These are phyloP conservation scores for Gossypium lobatum DNA, from an alignment of 441 rosid species.

Conservation along the genomic window DNA sequence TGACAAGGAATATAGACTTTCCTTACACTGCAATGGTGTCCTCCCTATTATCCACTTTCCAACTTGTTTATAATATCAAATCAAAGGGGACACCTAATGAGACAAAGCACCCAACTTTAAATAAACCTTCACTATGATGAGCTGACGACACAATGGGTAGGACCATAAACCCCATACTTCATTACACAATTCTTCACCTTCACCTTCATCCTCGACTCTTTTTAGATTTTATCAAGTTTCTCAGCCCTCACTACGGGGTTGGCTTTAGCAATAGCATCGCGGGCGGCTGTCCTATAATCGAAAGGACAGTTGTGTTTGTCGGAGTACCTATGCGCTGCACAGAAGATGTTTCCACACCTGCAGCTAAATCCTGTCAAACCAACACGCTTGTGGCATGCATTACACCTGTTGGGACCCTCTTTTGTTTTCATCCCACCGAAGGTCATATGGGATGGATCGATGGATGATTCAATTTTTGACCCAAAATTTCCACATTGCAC, in stretches of 20 bases:
- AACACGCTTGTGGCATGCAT: constrained; percentile 50
- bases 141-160: background rate
- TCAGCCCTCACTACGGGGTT: constrained; percentile 64
- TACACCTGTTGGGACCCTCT: constrained; percentile 56
- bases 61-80: background rate
- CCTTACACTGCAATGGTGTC: constrained; percentile 20
- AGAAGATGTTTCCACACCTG: constrained; percentile 61
- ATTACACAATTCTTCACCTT: constrained; percentile 7
- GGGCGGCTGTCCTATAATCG: constrained; percentile 54
- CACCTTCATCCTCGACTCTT: constrained; percentile 2
- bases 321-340: constrained; percentile 68
- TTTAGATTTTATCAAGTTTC: constrained; percentile 63
- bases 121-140: constrained; percentile 11
- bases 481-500: constrained; percentile 32
- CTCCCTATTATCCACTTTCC: constrained; percentile 17
- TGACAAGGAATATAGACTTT: constrained; percentile 14
- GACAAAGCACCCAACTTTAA: constrained; percentile 29
- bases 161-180: constrained; percentile 21
- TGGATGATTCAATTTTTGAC: constrained; percentile 33
- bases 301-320: constrained; percentile 66
- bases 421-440: constrained; percentile 43
- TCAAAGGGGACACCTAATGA: constrained; percentile 20
- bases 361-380: constrained; percentile 68
- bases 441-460: constrained; percentile 21
- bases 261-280: constrained; percentile 62